Evolutionary conservation across 2,329 filamentous ascomycete genomes (phyloP).

Genomic region (Ceratocystis huliohia): DNA sequence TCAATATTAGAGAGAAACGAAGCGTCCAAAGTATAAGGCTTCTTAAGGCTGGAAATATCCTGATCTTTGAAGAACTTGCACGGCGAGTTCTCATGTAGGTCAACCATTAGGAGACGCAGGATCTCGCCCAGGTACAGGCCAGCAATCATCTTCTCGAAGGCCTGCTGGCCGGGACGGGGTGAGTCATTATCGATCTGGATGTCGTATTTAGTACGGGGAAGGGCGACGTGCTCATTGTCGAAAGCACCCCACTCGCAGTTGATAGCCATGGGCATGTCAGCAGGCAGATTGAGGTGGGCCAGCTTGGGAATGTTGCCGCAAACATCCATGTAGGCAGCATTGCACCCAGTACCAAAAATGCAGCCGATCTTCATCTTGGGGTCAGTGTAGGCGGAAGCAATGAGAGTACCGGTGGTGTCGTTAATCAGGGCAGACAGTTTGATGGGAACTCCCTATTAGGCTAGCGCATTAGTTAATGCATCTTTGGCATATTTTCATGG

Average conservation of each 20-base stretch:
- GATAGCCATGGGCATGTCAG: slow-evolving; percentile 79
- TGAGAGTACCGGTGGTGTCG: slow-evolving; percentile 92
- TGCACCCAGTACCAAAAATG: slow-evolving; percentile 97
- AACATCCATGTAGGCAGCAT: slow-evolving; percentile 95
- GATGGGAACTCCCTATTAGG: slow-evolving; percentile 64
- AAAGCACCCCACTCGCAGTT: slow-evolving; percentile 98
- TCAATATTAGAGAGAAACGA: slow-evolving; percentile 90
- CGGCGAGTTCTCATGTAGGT: slow-evolving; percentile 67
- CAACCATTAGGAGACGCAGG: slow-evolving; percentile 75
- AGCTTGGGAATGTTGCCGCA: slow-evolving; percentile 87
- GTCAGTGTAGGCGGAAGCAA: slow-evolving; percentile 96
- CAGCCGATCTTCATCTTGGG: slow-evolving; percentile 84
- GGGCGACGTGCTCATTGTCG: slow-evolving; percentile 81
- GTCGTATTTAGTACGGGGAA: slow-evolving; percentile 78
- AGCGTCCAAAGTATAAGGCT: slow-evolving; percentile 79
- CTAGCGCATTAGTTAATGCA: slow-evolving; percentile 23
- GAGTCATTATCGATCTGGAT: slow-evolving; percentile 80
- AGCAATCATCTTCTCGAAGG: slow-evolving; percentile 96
- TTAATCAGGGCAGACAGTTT: slow-evolving; percentile 90
- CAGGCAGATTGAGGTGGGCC: slow-evolving; percentile 74
- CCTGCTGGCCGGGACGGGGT: slow-evolving; percentile 82
- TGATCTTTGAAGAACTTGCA: slow-evolving; percentile 71
- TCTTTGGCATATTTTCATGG: neutral
- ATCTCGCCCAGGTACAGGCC: slow-evolving; percentile 90
- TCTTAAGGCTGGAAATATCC: slow-evolving; percentile 66